These are phyloP conservation scores for Boletellus sp. DNA, from an alignment of 1,284 basidiomycete species.

Conservation along the genomic window DNA sequence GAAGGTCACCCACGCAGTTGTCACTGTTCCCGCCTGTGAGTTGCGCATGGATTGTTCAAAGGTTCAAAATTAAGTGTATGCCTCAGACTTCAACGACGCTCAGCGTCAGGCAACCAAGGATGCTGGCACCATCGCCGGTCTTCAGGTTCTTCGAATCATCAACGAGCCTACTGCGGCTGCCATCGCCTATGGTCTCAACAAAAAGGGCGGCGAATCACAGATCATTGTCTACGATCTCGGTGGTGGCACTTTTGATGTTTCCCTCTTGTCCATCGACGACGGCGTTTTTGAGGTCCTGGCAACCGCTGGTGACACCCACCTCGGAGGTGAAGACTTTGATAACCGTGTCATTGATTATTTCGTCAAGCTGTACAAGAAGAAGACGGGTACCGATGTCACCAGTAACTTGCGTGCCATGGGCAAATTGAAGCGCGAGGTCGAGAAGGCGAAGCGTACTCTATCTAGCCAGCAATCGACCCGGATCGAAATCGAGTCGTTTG, in stretches of 20 bases:
- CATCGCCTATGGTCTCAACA: conserved; percentile 98
- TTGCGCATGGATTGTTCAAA: background rate
- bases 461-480: conserved; percentile 85
- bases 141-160: conserved; percentile 95
- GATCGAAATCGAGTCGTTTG: conserved; percentile 91
- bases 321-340: conserved; percentile 99
- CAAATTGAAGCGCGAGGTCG: conserved; percentile 97
- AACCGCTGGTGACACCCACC: conserved; percentile 97
- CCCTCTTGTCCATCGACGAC: conserved; percentile 94
- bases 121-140: conserved; percentile 94
- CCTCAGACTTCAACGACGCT: conserved; percentile 91
- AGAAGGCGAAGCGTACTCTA: conserved; percentile 98
- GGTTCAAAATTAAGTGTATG: conserved; percentile 33
- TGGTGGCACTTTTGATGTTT: conserved; percentile 98
- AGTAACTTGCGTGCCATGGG: conserved; percentile 89
- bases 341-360: conserved; percentile 94
- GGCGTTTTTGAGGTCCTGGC: conserved; percentile 98
- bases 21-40: conserved; percentile 93
- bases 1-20: conserved; percentile 96
- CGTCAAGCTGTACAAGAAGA: conserved; percentile 92
- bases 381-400: conserved; percentile 86
- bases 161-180: conserved; percentile 99
- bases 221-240: conserved; percentile 99
- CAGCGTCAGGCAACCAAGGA: conserved; percentile 99
- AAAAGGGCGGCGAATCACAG: conserved; percentile 89